phyloP scores from a whole-genome alignment of 1,284 basidiomycete genomes.

The Cryptococcus sp. region DNA sequence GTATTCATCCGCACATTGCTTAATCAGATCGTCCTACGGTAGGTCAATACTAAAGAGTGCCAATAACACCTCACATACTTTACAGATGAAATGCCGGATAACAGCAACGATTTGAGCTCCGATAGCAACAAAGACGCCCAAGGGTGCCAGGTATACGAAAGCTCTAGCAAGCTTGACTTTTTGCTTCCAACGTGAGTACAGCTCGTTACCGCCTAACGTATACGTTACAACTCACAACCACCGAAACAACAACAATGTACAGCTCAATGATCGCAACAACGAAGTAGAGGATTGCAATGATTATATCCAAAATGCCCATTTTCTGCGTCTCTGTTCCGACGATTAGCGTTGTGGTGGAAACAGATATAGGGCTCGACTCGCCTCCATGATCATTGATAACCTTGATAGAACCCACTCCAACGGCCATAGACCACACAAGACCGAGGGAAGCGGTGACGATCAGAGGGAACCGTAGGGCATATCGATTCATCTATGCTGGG shows the following conservation, averaged over 20 bases:
- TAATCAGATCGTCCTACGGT: constrained; percentile 54
- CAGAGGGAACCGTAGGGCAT: constrained; percentile 26
- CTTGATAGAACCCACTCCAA: constrained; percentile 24
- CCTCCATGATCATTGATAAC: constrained; percentile 17
- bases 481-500: neutral
- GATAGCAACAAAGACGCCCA: constrained; percentile 55
- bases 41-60: neutral
- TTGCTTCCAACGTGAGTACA: constrained; percentile 53
- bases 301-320: constrained; percentile 22
- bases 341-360: neutral
- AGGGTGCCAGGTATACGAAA: constrained; percentile 56
- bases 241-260: constrained; percentile 54
- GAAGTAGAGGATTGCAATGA: constrained; percentile 46
- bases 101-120: constrained; percentile 57
- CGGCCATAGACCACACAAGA: constrained; percentile 31
- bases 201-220: neutral
- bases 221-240: constrained; percentile 45
- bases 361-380: constrained; percentile 5
- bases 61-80: constrained; percentile 46
- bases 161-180: constrained; percentile 55
- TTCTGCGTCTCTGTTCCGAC: constrained; percentile 12
- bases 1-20: constrained; percentile 49
- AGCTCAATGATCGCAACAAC: constrained; percentile 56
- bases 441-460: constrained; percentile 29
- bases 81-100: constrained; percentile 62